These are phyloP conservation scores for Diplotaxis tenuifolia DNA, from an alignment of 345 rosid species.

Conservation along the genomic window DNA sequence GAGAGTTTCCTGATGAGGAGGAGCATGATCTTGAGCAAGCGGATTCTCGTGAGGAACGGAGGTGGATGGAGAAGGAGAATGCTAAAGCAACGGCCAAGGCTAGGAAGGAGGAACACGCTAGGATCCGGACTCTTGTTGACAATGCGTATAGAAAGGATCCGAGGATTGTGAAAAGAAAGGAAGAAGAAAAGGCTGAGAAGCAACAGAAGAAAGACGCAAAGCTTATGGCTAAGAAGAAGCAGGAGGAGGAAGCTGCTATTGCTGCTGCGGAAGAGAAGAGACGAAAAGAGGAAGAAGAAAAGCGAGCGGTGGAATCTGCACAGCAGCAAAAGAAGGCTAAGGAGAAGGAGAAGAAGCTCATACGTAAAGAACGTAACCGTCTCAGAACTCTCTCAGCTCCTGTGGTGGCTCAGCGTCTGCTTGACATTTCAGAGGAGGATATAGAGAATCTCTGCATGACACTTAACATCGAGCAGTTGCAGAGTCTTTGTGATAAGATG, in stretches of 20 bases:
- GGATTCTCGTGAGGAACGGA: slow-evolving; percentile 92
- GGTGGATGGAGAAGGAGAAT: slow-evolving; percentile 99
- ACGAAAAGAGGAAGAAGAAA: slow-evolving; percentile 75
- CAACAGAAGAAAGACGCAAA: slow-evolving; percentile 86
- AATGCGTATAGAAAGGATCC: slow-evolving; percentile 93
- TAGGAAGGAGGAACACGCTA: slow-evolving; percentile 88
- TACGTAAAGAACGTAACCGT: slow-evolving; percentile 83
- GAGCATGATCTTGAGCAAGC: slow-evolving; percentile 96
- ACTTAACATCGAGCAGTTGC: slow-evolving; percentile 60
- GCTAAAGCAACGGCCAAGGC: slow-evolving; percentile 78
- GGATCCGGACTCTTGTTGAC: slow-evolving; percentile 83
- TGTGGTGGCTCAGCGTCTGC: slow-evolving; percentile 51
- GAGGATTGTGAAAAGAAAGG: slow-evolving; percentile 76
- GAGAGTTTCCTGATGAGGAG: slow-evolving; percentile 95
- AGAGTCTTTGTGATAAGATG: slow-evolving; percentile 70
- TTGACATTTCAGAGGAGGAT: slow-evolving; percentile 60
- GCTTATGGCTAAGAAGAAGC: slow-evolving; percentile 75
- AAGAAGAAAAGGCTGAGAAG: slow-evolving; percentile 83
- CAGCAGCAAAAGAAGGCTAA: slow-evolving; percentile 73
- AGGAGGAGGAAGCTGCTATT: slow-evolving; percentile 82
- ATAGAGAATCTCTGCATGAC: slow-evolving; percentile 84
- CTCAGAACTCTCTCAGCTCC: slow-evolving; percentile 78
- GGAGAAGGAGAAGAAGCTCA: slow-evolving; percentile 93
- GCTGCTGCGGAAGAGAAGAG: slow-evolving; percentile 81
- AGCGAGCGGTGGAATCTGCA: slow-evolving; percentile 77